phyloP scores from a whole-genome alignment of 1,139 yeast species.

The Kodamaea plutei region DNA sequence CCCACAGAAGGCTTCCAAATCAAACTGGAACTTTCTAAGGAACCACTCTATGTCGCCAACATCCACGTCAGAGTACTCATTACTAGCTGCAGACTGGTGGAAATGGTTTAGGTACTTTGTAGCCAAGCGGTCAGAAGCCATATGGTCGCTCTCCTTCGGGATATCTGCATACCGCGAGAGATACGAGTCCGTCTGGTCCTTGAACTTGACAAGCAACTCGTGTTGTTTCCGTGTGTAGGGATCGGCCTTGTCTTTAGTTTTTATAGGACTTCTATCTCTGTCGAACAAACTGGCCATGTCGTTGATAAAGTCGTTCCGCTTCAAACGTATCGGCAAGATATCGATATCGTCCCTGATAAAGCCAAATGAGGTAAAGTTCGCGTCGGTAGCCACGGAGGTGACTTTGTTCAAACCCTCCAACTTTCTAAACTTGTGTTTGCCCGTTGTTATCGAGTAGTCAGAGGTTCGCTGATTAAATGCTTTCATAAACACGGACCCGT shows the following conservation, averaged over 20 bases:
- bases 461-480: constrained; percentile 26
- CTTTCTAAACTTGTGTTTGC: constrained; percentile 49
- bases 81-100: background rate
- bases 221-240: constrained; percentile 27
- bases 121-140: constrained; percentile 2
- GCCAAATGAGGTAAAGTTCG: constrained; percentile 63
- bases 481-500: constrained; percentile 58
- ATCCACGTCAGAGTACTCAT: background rate
- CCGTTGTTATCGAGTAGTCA: constrained; percentile 24
- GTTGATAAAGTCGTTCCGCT: constrained; percentile 37
- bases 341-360: constrained; percentile 64
- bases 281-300: constrained; percentile 48
- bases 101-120: constrained; percentile 5
- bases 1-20: background rate
- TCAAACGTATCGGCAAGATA: constrained; percentile 46
- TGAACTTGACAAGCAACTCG: constrained; percentile 22
- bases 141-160: constrained; percentile 1
- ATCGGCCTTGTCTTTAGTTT: too few relatives aligned
- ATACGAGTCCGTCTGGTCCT: constrained; percentile 8
- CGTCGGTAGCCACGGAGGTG: constrained; percentile 61
- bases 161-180: constrained; percentile 5
- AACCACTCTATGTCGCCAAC: background rate
- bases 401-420: constrained; percentile 52
- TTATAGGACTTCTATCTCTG: constrained; percentile 16
- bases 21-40: background rate